Conservation (phyloP, 2,329 filamentous ascomycete species). For the Chaetomiaceae sp. region DNA sequence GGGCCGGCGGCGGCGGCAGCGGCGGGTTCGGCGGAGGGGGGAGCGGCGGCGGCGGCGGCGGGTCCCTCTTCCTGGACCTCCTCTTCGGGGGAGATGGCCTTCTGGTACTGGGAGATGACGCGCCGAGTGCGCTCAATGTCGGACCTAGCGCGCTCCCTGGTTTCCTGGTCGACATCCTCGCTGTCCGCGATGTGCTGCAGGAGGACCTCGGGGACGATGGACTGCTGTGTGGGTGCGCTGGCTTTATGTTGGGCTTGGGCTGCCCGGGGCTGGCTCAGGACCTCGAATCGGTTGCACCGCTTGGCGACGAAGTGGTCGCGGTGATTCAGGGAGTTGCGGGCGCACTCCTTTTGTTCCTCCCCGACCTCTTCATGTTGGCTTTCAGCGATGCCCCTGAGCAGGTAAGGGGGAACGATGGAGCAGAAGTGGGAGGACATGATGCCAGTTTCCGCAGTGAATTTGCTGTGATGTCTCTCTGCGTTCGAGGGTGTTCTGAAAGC, state of each 20-base stretch:
- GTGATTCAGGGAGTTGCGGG: slow-evolving; percentile 34
- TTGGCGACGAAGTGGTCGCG: slow-evolving; percentile 31
- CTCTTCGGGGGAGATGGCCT: slow-evolving; percentile 23
- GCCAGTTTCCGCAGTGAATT: not conserved
- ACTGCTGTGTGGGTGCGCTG: slow-evolving; percentile 11
- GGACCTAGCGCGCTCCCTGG: slow-evolving; percentile 35
- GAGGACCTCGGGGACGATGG: slow-evolving; percentile 39
- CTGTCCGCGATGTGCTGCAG: slow-evolving; percentile 37
- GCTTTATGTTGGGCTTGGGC: slow-evolving; percentile 10
- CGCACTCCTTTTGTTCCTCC: slow-evolving; percentile 34
- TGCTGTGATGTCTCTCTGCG: too few relatives aligned
- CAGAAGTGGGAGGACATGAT: slow-evolving; percentile 26
- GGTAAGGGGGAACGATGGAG: slow-evolving; percentile 44
- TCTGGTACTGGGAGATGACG: slow-evolving; percentile 30
- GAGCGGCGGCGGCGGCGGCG: too few relatives aligned
- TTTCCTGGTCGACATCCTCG: slow-evolving; percentile 37
- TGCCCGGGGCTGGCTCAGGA: slow-evolving; percentile 29
- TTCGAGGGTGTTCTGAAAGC: not conserved
- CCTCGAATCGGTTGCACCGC: slow-evolving; percentile 34
- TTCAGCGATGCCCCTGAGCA: slow-evolving; percentile 41
- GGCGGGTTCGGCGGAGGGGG: not conserved
- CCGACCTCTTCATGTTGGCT: slow-evolving; percentile 36
- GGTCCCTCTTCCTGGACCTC: not conserved
- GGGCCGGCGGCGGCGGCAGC: too few relatives aligned
- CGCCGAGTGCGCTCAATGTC: slow-evolving; percentile 38